These are phyloP conservation scores for Hyaloscypha finlandica DNA, from an alignment of 495 filamentous ascomycete genomes.

Conservation along the genomic window DNA sequence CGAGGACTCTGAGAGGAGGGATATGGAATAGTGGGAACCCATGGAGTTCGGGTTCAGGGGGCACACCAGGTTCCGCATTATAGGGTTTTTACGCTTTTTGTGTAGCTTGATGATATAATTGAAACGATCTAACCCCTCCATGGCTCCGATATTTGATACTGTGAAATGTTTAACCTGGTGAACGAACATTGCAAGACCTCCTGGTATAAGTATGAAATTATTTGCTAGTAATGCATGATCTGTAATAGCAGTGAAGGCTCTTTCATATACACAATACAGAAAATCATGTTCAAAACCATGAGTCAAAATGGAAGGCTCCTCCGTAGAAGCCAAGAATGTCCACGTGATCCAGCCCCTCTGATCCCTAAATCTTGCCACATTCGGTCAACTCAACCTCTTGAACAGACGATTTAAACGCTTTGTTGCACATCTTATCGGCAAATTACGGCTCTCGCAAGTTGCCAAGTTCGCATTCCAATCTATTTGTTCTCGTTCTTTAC, in stretches of 20 bases:
- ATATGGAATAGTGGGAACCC: slow-evolving; percentile 10
- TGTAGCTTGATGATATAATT: slow-evolving; percentile 12
- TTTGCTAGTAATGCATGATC: no score
- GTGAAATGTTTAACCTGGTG: no score
- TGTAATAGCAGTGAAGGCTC: no score
- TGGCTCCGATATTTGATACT: no score
- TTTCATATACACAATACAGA: no score
- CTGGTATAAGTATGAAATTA: no score
- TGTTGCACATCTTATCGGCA: slow-evolving; percentile 9
- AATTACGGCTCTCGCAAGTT: neutral
- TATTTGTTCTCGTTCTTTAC: neutral
- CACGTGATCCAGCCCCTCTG: neutral
- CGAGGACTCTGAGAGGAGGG: slow-evolving; percentile 29
- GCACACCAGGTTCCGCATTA: neutral
- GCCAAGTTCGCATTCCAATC: neutral
- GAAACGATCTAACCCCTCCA: neutral
- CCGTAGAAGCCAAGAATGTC: neutral
- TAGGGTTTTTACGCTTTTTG: slow-evolving; percentile 1
- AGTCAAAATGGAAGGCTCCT: no score
- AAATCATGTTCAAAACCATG: no score
- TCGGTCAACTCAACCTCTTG: neutral
- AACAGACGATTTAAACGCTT: neutral
- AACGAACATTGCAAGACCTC: no score
- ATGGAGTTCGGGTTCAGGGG: slow-evolving; percentile 24
- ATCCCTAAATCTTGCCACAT: neutral